Conservation (phyloP, 257 asterid species). For the Penstemon eatonii region DNA sequence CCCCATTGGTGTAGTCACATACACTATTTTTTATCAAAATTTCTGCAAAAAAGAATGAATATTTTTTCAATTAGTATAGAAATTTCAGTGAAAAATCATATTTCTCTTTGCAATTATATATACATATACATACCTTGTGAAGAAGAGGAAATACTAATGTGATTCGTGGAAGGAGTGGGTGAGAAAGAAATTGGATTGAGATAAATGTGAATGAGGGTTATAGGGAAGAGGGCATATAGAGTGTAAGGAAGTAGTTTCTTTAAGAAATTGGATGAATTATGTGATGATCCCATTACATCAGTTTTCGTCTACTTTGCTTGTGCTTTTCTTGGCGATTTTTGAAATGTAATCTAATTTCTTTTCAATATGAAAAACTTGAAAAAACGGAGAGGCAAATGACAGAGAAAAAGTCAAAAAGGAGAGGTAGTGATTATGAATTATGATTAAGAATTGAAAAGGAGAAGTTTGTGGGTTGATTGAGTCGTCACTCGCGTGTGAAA, state of each 20-base stretch:
- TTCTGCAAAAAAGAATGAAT: slow-evolving; percentile 30
- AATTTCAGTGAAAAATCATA: background rate
- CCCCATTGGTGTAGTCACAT: slow-evolving; percentile 70
- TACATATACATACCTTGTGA: slow-evolving; percentile 39
- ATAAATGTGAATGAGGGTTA: slow-evolving; percentile 45
- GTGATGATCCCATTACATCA: slow-evolving; percentile 42
- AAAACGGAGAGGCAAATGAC: background rate
- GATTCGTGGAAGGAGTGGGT: slow-evolving; percentile 27
- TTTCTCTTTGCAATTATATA: too few relatives aligned
- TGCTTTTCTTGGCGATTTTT: background rate
- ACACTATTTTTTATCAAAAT: slow-evolving; percentile 7
- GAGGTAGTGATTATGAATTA: background rate
- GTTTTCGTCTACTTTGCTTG: background rate
- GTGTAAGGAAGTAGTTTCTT: slow-evolving; percentile 38
- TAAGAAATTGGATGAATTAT: slow-evolving; percentile 28
- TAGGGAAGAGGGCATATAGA: slow-evolving; percentile 40
- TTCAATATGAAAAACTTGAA: background rate
- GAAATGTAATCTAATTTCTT: background rate
- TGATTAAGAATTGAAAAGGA: background rate
- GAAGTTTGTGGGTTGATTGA: background rate
- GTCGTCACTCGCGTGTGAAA: background rate
- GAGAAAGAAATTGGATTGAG: slow-evolving; percentile 39
- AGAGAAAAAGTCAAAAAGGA: too few relatives aligned
- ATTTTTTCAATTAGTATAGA: background rate
- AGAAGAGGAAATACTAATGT: slow-evolving; percentile 12